Evolutionary conservation across 768 basidiomycete species (phyloP), one percentile per base, ranked within the genome.

Genomic region (Panaeolus cyanescens): DNA sequence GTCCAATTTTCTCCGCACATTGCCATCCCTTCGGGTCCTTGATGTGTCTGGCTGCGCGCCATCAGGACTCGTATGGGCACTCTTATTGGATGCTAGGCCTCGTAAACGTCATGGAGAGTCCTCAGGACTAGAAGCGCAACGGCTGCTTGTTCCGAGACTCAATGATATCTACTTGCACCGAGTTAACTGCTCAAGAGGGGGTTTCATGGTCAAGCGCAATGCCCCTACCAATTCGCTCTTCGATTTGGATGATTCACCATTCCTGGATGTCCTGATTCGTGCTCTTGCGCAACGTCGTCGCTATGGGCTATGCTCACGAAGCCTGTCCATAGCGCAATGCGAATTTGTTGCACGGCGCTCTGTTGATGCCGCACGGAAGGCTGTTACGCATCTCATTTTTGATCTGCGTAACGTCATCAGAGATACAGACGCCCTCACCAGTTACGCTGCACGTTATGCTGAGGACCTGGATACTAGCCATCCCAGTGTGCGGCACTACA

Each of bases 161-260:
- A 68, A 71, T 19, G 77, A 79, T 54, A 65, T 80, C 33, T 79
- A 79, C 65, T 67, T 80, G 9, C 73, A 75, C 62, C 68, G 72
- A 10, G 68, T 78, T 7, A 75, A 80, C 56, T 79, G 77, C 53
- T 76, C 75, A 33, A 70, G 73, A 45, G 79, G 78, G 20, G 78
- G 79, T 20, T 74, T 72, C 62, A 80, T 80, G 79, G 69, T 77
- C 25, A 72, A 74, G 8, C 64, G 68, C 20, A 67, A 60, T 5
- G 68, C 65, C 1, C 67, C 70, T 22, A 62, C 74, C 32, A 75
- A 80, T 62, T 78, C 75, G 1, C 68, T 75, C 55, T 64, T 54
- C 54, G 75, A 79, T 58, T 67, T 77, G 42, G 79, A 79, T 62
- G 78, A 80, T 61, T 79, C 78, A 8, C 69, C 75, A 17, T 80